A percentile compares a stretch with the other conserved stretches of the same genome.
Evolutionary conservation across 352 stramenopile genomes (phyloP).

Genomic region (Phytophthora pluvialis): DNA sequence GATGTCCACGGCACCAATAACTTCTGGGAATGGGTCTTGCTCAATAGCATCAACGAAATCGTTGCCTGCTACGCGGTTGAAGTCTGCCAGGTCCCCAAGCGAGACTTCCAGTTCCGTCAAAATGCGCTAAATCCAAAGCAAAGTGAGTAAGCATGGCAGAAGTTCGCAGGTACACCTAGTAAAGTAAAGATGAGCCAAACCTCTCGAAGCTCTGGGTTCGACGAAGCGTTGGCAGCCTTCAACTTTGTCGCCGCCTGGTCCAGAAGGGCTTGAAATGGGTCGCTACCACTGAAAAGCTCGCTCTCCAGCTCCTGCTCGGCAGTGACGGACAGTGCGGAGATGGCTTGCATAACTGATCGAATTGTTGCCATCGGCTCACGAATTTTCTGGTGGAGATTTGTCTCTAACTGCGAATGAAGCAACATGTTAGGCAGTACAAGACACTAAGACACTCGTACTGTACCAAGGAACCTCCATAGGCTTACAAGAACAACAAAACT

Average conservation of each 20-base stretch:
- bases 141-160: background rate
- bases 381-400: conserved; percentile 28
- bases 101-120: conserved; percentile 53
- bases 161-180: background rate
- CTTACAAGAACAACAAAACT: background rate
- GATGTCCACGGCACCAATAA: conserved; percentile 30
- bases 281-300: conserved; percentile 21
- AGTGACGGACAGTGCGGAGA: conserved; percentile 27
- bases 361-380: conserved; percentile 36
- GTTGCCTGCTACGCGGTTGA: conserved; percentile 44
- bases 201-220: conserved; percentile 28
- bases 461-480: background rate
- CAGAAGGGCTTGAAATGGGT: conserved; percentile 38
- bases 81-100: conserved; percentile 46
- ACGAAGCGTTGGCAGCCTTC: background rate
- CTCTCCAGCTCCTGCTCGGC: conserved; percentile 35
- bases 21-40: conserved; percentile 27
- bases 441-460: background rate
- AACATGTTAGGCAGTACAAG: background rate
- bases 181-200: conserved; percentile 8
- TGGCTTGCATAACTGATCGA: conserved; percentile 28
- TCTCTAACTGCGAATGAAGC: conserved; percentile 27
- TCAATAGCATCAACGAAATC: conserved; percentile 39
- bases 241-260: conserved; percentile 26
- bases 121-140: conserved; percentile 29